Conservation (phyloP, 352 stramenopile genomes). For the Saprolegnia diclina region DNA sequence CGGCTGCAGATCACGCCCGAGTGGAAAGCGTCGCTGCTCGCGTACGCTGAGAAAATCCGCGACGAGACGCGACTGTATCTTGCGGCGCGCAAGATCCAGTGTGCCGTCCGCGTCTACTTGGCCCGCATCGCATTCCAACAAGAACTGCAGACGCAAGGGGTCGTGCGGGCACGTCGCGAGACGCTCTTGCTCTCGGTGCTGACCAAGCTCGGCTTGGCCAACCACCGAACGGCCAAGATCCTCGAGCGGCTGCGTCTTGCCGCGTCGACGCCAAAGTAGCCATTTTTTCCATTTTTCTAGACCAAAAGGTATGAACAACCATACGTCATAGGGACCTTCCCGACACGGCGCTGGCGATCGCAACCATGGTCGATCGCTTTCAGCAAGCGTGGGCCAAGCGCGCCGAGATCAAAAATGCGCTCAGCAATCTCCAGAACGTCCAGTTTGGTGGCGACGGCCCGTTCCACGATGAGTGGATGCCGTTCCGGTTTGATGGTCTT, state of each 20-base stretch:
- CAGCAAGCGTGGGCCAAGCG: conserved; percentile 44
- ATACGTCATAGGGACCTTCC: conserved; percentile 33
- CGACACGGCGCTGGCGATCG: conserved; percentile 55
- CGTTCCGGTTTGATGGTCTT: conserved; percentile 48
- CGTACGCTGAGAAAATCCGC: conserved; percentile 55
- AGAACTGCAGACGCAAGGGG: conserved; percentile 60
- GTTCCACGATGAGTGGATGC: conserved; percentile 40
- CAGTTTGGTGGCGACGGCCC: conserved; percentile 41
- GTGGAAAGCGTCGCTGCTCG: conserved; percentile 53
- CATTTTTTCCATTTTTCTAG: not conserved
- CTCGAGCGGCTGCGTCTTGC: conserved; percentile 66
- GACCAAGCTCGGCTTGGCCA: conserved; percentile 50
- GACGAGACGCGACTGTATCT: conserved; percentile 62
- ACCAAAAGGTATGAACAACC: not conserved
- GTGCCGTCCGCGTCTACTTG: conserved; percentile 59
- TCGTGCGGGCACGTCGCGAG: conserved; percentile 57
- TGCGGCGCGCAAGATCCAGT: conserved; percentile 67
- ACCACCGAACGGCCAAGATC: conserved; percentile 60
- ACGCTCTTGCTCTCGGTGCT: conserved; percentile 46
- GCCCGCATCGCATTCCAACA: conserved; percentile 51
- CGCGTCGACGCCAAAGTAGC: conserved; percentile 17
- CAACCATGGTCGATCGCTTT: conserved; percentile 51
- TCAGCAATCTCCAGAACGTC: conserved; percentile 43
- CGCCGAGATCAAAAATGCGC: conserved; percentile 47
- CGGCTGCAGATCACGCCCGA: conserved; percentile 24